Base-by-base conservation (phyloP, 2,329 filamentous ascomycete species). In the Diaporthe nobilis region DNA sequence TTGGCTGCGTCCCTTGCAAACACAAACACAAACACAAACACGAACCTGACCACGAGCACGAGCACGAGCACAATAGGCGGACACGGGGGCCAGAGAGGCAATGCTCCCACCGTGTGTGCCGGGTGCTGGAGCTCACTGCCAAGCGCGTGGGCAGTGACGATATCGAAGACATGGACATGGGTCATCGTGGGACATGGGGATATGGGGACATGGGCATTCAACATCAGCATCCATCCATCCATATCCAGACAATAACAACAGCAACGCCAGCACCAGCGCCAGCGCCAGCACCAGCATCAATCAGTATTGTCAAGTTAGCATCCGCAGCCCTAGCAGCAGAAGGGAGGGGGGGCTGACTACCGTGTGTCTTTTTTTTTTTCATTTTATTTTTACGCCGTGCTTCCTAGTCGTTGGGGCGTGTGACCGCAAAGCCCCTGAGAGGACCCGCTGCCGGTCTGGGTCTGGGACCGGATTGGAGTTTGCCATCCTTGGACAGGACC, bases 401-500 rank as follows among this genome's bases (percentile, higher is more conserved):
- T 53, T 39, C 44, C 63, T 53, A 47, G 63, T 25, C 63, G 44
- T 31, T 68, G 44, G 63, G 63, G 31, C 63, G 63, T 68, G 63
- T 68, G 63, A 68, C 44, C 63, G 31, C 63, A 53, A 51, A 68
- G 31, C 44, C 44, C 44, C 63, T 51, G 44, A 51, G 31, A 53
- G 44, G 63, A 68, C 63, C 63, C 63, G 63, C 63, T 51, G 63
- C 5, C 44, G 22, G 63, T 53, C 47, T 67, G 44, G 42, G 20
- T 22, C 28, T 51, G 44, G 63, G 63, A 37, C 63, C 12, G 63
- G 44, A 39, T 65, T 34, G 61, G 42, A 65, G 42, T 65, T n/a
- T 47, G 61, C 25, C 61, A 65, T 65, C 61, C 61, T 65, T 68
- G 63, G 63, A 39, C 63, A 51, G 63, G 47, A 39, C 63, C 63